Percentiles rank a stretch among this genome's conserved stretches.
phyloP scores from a whole-genome alignment of 139 green algal genomes.

The Chlamydomonas incerta region DNA sequence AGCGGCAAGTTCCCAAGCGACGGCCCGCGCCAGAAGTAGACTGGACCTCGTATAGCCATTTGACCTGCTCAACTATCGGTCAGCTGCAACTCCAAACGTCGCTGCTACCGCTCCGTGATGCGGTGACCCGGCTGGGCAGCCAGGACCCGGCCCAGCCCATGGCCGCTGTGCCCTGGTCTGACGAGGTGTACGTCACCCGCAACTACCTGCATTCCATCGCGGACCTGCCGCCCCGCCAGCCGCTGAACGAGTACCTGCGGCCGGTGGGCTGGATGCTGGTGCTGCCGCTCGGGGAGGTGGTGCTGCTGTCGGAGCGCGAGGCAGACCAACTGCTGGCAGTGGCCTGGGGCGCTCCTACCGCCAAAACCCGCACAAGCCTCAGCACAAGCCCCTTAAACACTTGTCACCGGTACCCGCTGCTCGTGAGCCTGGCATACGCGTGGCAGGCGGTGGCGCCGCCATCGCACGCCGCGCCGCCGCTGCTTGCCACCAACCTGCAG shows the following conservation, averaged over 20 bases:
- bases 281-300: conserved; percentile 9
- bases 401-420: too few relatives aligned
- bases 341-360: not conserved
- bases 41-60: conserved; percentile 23
- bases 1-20: conserved; percentile 43
- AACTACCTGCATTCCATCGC: conserved; percentile 56
- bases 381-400: too few relatives aligned
- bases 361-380: too few relatives aligned
- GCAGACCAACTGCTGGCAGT: conserved; percentile 47
- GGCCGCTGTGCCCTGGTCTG: not conserved
- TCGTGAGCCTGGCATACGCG: not conserved
- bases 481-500: not conserved
- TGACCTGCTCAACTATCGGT: too few relatives aligned
- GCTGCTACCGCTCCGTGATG: not conserved
- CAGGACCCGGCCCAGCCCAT: too few relatives aligned
- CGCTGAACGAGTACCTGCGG: conserved; percentile 52
- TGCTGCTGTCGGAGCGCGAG: conserved; percentile 71
- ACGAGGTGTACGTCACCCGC: conserved; percentile 36
- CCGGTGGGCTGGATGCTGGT: conserved; percentile 52
- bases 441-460: not conserved
- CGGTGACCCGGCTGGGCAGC: too few relatives aligned
- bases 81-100: not conserved
- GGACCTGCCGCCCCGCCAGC: not conserved
- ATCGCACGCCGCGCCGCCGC: too few relatives aligned
- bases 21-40: conserved; percentile 14